Conservation (phyloP, 306 rosid genomes). For the Inga laurina region DNA sequence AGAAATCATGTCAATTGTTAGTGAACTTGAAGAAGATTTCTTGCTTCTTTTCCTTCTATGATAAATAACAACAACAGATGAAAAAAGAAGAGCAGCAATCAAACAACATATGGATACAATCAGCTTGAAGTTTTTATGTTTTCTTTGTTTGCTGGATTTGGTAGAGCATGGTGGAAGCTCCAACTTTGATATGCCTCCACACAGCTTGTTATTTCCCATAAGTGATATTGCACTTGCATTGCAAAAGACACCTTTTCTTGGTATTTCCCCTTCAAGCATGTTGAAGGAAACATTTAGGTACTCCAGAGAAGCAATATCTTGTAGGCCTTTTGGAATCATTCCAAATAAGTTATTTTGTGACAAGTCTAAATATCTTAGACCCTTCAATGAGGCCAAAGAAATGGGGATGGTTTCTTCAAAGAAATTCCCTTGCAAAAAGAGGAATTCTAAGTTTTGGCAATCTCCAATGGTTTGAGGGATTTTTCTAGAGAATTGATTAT, state of each 20-base stretch:
- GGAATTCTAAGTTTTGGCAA: background rate
- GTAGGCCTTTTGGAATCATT: background rate
- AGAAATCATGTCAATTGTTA: background rate
- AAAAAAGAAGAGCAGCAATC: background rate
- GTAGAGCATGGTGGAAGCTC: background rate
- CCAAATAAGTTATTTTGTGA: constrained; percentile 18
- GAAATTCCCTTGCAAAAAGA: background rate
- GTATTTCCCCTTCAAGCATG: background rate
- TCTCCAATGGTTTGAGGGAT: background rate
- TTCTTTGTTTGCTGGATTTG: background rate
- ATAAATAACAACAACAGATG: background rate
- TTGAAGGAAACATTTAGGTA: background rate
- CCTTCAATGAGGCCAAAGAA: background rate
- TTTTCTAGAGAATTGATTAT: background rate
- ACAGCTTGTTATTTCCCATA: background rate
- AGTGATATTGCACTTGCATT: background rate
- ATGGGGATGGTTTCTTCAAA: background rate
- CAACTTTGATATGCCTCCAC: constrained; percentile 1
- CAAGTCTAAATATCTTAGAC: background rate
- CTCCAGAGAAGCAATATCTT: background rate
- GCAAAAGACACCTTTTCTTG: background rate
- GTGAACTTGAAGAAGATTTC: background rate
- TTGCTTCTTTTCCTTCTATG: background rate
- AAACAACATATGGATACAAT: background rate
- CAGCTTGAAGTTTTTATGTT: background rate